Percentiles rank a stretch among this genome's conserved stretches.
phyloP scores from a whole-genome alignment of 352 stramenopile species.

The Salisapilia sapeloensis region DNA sequence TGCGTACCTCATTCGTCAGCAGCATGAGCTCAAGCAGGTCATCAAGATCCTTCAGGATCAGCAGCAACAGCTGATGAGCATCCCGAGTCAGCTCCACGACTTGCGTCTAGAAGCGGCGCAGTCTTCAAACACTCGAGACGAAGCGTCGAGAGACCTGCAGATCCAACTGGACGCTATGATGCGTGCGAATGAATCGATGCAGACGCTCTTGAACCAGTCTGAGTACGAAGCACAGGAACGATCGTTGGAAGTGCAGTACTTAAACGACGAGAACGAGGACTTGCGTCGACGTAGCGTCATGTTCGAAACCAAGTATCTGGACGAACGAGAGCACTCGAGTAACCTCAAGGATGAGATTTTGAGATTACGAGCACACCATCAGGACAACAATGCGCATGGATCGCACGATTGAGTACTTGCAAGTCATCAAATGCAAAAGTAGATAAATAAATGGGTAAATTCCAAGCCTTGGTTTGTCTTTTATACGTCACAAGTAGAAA shows the following conservation, averaged over 20 bases:
- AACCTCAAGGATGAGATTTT: conserved; percentile 47
- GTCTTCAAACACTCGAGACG: not conserved
- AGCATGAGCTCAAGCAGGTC: conserved; percentile 73
- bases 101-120: conserved; percentile 32
- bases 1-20: conserved; percentile 56
- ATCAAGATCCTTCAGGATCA: conserved; percentile 59
- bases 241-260: conserved; percentile 45
- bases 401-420: too few species aligned
- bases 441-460: too few species aligned
- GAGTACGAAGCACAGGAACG: conserved; percentile 45
- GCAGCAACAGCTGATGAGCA: conserved; percentile 55
- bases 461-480: too few species aligned
- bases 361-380: too few species aligned
- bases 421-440: too few species aligned
- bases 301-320: conserved; percentile 47
- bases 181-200: conserved; percentile 42
- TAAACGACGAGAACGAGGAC: conserved; percentile 67
- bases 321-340: conserved; percentile 42
- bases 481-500: too few species aligned
- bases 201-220: conserved; percentile 32
- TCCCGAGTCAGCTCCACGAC: conserved; percentile 45
- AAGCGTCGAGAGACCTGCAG: conserved; percentile 29
- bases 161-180: conserved; percentile 36
- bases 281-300: conserved; percentile 37
- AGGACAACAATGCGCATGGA: too few species aligned